Base-by-base conservation (phyloP, 441 rosid genomes). In the Populus hybrid region DNA sequence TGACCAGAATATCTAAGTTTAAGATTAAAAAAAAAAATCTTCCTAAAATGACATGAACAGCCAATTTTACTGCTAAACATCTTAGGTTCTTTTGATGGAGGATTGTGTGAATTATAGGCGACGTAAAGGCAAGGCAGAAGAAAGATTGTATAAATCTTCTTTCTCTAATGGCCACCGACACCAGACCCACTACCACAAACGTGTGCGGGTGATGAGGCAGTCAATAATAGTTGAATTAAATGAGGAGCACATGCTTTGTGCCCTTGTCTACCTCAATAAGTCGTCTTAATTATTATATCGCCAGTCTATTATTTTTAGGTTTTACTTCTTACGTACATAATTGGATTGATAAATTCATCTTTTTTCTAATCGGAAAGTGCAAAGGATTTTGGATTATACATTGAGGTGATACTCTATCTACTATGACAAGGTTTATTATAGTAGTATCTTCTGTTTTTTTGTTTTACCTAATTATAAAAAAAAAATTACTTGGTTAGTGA, bases 121-220 rank as follows among this genome's bases (percentile, higher is more conserved):
- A 72, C 23, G 38, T 50, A 26, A 18, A 18, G 38, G 21, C 36
- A 53, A 53, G 26, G 57, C 72, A 69, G 53, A 30, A 50, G 26
- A 57, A 18, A 9, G 40, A 72, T 19, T 12, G 40, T 30, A 19
- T 0, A 28, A 28, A 28, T 59, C 50, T 9, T n/a, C 30, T 26
- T 26, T n/a, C 5, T 32, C 59, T 30, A 30, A 76, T 11, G 32
- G 72, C 8, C 79, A 76, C 79, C 70, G 80, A 81, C 79, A 61
- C 14, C 24, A 9, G 38, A 61, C 70, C 67, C 75, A 21, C 70
- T 5, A 21, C 26, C 66, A 19, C 6, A 69, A 75, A 66, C 79
- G 76, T 28, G 69, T 57, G 70, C 14, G 69, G 75, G 75, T 74
- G 75, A 69, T 14, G 66, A 30, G 32, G 32, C 32, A 36, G 64